These are phyloP conservation scores for Lecanicillium sp. DNA, from an alignment of 2,329 filamentous ascomycete species.

Conservation along the genomic window DNA sequence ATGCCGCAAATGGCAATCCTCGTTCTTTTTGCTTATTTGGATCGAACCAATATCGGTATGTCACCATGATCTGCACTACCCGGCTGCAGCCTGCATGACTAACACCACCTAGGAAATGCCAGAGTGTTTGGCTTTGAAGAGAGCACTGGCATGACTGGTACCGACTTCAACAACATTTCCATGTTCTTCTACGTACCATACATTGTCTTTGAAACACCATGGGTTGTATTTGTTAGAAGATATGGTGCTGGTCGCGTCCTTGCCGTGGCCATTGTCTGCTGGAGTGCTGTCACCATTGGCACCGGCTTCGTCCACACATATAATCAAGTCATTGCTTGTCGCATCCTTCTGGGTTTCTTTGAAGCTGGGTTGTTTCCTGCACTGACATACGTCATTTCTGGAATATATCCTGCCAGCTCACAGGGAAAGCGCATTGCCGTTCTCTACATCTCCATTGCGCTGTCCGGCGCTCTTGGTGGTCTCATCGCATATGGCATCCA, in stretches of 20 bases:
- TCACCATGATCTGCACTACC: background rate
- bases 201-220: constrained; percentile 22
- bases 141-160: constrained; percentile 19
- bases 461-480: constrained; percentile 23
- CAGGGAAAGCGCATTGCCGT: constrained; percentile 23
- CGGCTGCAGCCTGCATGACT: no score
- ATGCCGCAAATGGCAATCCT: constrained; percentile 19
- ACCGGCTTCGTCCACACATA: constrained; percentile 23
- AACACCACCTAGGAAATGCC: constrained; percentile 20
- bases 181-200: constrained; percentile 24
- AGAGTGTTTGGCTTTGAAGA: constrained; percentile 24
- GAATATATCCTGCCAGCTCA: constrained; percentile 24
- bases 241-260: constrained; percentile 19
- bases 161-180: constrained; percentile 23
- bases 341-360: constrained; percentile 25
- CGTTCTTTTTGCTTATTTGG: constrained; percentile 17
- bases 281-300: constrained; percentile 22
- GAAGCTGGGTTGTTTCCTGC: constrained; percentile 27
- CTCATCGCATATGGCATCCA: constrained; percentile 23
- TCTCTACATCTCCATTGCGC: constrained; percentile 21
- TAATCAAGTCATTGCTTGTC: constrained; percentile 16
- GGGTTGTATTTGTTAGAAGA: constrained; percentile 23
- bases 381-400: constrained; percentile 23
- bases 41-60: constrained; percentile 18
- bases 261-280: constrained; percentile 21